A percentile compares a stretch with the other conserved stretches of the same genome.
These are phyloP conservation scores for Casuarina equisetifolia DNA, from an alignment of 306 rosid genomes.

Conservation along the genomic window DNA sequence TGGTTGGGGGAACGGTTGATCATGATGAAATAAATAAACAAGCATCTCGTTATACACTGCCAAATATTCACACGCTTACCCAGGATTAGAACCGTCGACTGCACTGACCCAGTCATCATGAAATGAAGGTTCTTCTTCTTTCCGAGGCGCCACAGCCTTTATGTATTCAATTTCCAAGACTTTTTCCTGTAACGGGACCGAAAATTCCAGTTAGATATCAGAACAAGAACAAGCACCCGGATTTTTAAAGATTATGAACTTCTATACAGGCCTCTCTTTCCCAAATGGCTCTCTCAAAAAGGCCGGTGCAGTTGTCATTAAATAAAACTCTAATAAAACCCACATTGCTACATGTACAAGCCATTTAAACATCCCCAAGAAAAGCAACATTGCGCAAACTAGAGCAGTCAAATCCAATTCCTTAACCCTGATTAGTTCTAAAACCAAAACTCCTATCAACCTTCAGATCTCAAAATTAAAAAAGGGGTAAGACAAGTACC, in stretches of 20 bases:
- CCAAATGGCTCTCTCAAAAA: neutral
- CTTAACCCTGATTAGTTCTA: neutral
- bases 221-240: neutral
- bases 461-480: neutral
- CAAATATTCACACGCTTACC: slow-evolving; percentile 51
- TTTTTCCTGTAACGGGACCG: slow-evolving; percentile 53
- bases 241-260: neutral
- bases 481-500: slow-evolving; percentile 32
- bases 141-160: slow-evolving; percentile 74
- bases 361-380: neutral
- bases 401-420: neutral
- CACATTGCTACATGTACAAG: neutral
- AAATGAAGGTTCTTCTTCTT: slow-evolving; percentile 76
- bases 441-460: neutral
- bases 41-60: neutral
- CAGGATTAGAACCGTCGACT: slow-evolving; percentile 79
- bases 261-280: neutral
- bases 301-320: neutral
- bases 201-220: slow-evolving; percentile 11
- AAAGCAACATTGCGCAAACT: neutral
- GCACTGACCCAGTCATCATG: slow-evolving; percentile 99
- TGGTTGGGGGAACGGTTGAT: neutral
- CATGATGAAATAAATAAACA: neutral
- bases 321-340: too few species aligned
- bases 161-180: slow-evolving; percentile 78